Percentiles rank a stretch among this genome's conserved stretches.
Evolutionary conservation across 352 stramenopile genomes (phyloP).

Genomic region (Pythium dissimile): DNA sequence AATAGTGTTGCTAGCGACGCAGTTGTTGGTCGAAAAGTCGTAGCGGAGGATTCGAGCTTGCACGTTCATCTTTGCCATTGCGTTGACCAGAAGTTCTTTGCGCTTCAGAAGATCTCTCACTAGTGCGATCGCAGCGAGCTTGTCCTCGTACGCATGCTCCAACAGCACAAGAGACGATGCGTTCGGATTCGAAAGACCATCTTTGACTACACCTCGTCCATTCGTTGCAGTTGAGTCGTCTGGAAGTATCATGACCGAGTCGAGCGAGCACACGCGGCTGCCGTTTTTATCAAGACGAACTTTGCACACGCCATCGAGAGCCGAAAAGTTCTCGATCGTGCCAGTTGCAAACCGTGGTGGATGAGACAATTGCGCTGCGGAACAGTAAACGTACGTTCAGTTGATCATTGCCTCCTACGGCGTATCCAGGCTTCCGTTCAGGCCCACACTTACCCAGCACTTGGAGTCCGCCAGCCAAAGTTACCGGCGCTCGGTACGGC

Average conservation of each 20-base stretch:
- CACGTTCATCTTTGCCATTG: conserved; percentile 47
- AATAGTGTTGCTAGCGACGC: conserved; percentile 15
- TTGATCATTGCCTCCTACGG: background rate
- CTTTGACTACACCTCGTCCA: background rate
- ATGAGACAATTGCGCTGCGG: conserved; percentile 35
- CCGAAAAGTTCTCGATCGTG: conserved; percentile 27
- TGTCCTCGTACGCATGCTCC: conserved; percentile 30
- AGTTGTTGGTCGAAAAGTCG: conserved; percentile 9
- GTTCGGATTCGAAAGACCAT: background rate
- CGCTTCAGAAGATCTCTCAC: conserved; percentile 68
- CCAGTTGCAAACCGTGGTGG: conserved; percentile 37
- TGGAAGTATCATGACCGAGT: conserved; percentile 53
- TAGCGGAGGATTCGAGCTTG: conserved; percentile 20
- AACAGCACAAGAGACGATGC: background rate
- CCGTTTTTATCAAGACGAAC: conserved; percentile 24
- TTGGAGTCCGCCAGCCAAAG: background rate
- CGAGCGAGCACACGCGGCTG: conserved; percentile 37
- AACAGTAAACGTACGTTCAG: background rate
- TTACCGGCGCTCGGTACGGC: conserved; percentile 13
- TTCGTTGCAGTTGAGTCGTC: background rate
- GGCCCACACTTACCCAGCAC: conserved; percentile 10
- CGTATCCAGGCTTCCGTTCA: background rate
- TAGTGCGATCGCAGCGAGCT: conserved; percentile 34
- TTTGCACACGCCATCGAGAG: conserved; percentile 30
- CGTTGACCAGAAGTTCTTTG: conserved; percentile 62